Base-by-base conservation (phyloP, 805 yeast genomes). In the Sporopachydermia lactativora region DNA sequence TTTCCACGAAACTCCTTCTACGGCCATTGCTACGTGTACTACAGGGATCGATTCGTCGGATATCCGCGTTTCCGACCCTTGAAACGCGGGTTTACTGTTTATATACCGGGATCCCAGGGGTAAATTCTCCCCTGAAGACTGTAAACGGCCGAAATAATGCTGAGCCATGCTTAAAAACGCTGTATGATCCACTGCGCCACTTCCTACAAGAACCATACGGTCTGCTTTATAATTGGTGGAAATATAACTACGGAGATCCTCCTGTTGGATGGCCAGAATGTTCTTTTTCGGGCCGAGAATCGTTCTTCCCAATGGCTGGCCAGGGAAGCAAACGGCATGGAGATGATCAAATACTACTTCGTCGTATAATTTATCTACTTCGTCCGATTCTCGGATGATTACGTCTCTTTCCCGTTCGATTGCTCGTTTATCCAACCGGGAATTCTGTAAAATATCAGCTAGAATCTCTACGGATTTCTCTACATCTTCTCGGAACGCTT, bases 1-100 rank as follows among this genome's bases (percentile, higher is more conserved):
- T 31, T 82, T 80, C 99, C 99, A 92, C 34, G 95, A 80, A 17
- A 88, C 96, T 51, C 99, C 97, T 66, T 92, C 97, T n/a, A 92
- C 79, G 8, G 96, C 92, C 41, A 92, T 64, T 3, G 96, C 98
- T 42, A 88, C 74, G 61, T 92, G 94, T 1, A 96, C 86, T 4
- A 76, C 77, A 19, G 96, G 95, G 52, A 92, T 62, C 1, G 92
- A 66, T 47, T 75, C 75, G 51, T 92, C 96, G 50, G 79, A 78
- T 43, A 86, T 71, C 52, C 86, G 77, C 44, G 81, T 75, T 60
- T 92, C 96, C 43, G 86, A 89, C 36, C 94, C 89, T 46, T 75
- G 64, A 57, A 92, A 92, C 14, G 71, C 66, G 3, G 97, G 96
- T 43, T 74, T 80, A 40, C 73, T 76, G 43, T 70, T 57, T 41